Conservation (phyloP, 2,329 filamentous ascomycete genomes). For the Cercospora sesami region DNA sequence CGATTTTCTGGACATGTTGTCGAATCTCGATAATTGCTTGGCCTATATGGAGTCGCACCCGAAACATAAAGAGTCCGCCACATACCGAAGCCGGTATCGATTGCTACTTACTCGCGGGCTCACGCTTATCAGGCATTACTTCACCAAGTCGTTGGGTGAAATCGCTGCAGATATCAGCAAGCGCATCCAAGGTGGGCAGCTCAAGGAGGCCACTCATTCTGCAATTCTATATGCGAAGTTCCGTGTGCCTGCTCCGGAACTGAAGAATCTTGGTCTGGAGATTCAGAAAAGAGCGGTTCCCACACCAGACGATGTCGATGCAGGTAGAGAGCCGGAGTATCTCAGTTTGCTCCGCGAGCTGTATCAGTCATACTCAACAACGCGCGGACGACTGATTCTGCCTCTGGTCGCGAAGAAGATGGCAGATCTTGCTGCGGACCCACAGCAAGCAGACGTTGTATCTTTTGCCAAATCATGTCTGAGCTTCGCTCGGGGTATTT, state of each 20-base stretch:
- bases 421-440: slow-evolving; percentile 56
- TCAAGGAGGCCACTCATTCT: slow-evolving; percentile 71
- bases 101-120: slow-evolving; percentile 71
- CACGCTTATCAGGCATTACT: slow-evolving; percentile 66
- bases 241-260: slow-evolving; percentile 63
- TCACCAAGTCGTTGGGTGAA: slow-evolving; percentile 63
- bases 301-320: slow-evolving; percentile 41
- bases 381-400: slow-evolving; percentile 58
- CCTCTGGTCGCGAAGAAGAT: slow-evolving; percentile 65
- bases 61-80: slow-evolving; percentile 80
- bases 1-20: slow-evolving; percentile 84
- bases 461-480: slow-evolving; percentile 65
- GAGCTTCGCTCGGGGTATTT: slow-evolving; percentile 65
- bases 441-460: slow-evolving; percentile 64
- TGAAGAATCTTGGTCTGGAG: slow-evolving; percentile 66
- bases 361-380: slow-evolving; percentile 63
- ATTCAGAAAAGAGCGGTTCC: slow-evolving; percentile 67
- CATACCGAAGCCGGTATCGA: slow-evolving; percentile 84
- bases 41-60: slow-evolving; percentile 87
- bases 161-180: slow-evolving; percentile 63
- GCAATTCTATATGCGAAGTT: slow-evolving; percentile 72
- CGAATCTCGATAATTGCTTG: slow-evolving; percentile 84
- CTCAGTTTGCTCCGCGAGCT: slow-evolving; percentile 66
- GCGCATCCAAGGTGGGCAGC: slow-evolving; percentile 64
- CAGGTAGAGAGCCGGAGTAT: slow-evolving; percentile 64